Conservation (phyloP, 176 grass and related monocot species). For the Ensete glaucum region DNA sequence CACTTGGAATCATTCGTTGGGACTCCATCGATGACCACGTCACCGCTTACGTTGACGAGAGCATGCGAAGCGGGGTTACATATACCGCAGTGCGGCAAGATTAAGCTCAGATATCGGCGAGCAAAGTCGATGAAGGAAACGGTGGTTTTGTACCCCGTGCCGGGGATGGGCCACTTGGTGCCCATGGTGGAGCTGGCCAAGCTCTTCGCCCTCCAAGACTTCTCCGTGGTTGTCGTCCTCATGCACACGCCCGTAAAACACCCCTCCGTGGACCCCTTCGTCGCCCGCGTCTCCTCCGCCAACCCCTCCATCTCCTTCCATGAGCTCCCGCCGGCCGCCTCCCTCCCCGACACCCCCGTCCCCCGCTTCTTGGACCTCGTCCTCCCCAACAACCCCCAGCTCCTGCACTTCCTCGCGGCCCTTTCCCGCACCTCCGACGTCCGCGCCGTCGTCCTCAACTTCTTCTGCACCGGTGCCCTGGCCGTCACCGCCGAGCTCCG, state of each 20-base stretch:
- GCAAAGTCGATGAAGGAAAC: background rate
- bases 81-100: no score
- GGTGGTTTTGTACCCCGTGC: slow-evolving; percentile 15
- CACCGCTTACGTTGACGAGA: no score
- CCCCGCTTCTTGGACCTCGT: no score
- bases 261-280: background rate
- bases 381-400: background rate
- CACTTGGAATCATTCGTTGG: no score
- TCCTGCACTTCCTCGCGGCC: background rate
- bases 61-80: no score
- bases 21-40: no score
- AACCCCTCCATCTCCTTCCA: slow-evolving; percentile 9
- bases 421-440: background rate
- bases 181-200: slow-evolving; percentile 23
- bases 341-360: background rate
- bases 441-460: background rate
- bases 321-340: background rate
- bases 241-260: background rate
- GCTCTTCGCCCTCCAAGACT: slow-evolving; percentile 9
- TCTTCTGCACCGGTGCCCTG: background rate
- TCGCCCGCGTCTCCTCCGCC: background rate
- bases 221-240: slow-evolving; percentile 2
- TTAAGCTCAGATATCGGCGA: no score
- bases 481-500: slow-evolving; percentile 1
- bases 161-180: slow-evolving; percentile 18